Evolutionary conservation across 2,329 filamentous ascomycete genomes (phyloP).

Genomic region (Exophiala calicioides): DNA sequence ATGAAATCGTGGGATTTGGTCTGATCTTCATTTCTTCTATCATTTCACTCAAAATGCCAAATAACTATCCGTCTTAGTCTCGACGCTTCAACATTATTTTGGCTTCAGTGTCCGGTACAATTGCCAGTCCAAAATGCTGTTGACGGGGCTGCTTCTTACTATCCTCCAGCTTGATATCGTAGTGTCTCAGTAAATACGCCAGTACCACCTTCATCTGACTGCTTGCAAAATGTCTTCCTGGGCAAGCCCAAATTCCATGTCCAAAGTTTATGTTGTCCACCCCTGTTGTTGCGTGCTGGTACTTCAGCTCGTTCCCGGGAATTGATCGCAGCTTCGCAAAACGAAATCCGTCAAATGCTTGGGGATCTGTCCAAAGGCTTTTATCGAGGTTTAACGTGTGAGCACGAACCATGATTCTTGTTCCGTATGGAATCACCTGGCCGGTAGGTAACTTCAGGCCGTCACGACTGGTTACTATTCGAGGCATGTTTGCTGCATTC

Average conservation of each 20-base stretch:
- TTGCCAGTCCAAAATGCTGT: slow-evolving; percentile 4
- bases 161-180: slow-evolving; percentile 25
- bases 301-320: slow-evolving; percentile 36
- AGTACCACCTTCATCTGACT: slow-evolving; percentile 30
- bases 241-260: slow-evolving; percentile 53
- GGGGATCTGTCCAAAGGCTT: slow-evolving; percentile 45
- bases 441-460: background rate
- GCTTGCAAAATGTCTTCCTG: slow-evolving; percentile 33
- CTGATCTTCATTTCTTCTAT: too few species aligned
- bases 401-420: slow-evolving; percentile 1
- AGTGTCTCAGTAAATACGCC: slow-evolving; percentile 32
- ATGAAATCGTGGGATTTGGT: too few species aligned
- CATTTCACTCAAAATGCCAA: too few species aligned
- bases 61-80: too few species aligned
- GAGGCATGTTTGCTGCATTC: slow-evolving; percentile 7
- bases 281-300: slow-evolving; percentile 57
- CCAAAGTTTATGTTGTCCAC: slow-evolving; percentile 57
- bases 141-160: background rate
- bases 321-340: slow-evolving; percentile 47
- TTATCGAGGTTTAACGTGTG: slow-evolving; percentile 36
- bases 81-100: too few species aligned
- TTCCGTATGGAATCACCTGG: slow-evolving; percentile 2
- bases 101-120: too few species aligned
- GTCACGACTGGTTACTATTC: slow-evolving; percentile 3
- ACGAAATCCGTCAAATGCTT: slow-evolving; percentile 52